Evolutionary conservation across 225 moss, liverwort and hornwort species (phyloP).

Genomic region (Pseudoscleropodium purum): DNA sequence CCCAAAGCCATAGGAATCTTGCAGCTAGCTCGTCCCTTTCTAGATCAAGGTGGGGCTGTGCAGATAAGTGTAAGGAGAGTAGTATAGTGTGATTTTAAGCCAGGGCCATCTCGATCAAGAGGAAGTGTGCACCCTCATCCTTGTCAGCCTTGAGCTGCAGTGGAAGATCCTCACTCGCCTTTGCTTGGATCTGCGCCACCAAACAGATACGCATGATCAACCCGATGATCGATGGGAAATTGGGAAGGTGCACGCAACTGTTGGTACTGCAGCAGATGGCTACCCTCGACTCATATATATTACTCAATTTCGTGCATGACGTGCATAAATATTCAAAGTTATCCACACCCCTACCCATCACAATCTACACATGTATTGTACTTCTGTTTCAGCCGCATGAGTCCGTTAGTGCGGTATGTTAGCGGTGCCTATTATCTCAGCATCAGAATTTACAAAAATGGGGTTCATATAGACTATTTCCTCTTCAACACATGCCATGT

Average conservation of each 20-base stretch:
- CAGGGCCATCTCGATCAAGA: slow-evolving; percentile 75
- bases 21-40: neutral
- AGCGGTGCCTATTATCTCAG: neutral
- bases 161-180: slow-evolving; percentile 27
- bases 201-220: neutral
- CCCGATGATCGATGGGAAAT: neutral
- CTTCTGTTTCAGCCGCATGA: neutral
- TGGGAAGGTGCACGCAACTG: neutral
- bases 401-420: neutral
- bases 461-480: no score
- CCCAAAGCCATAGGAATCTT: neutral
- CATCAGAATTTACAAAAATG: no score
- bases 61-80: neutral
- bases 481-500: neutral
- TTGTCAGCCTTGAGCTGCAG: slow-evolving; percentile 56
- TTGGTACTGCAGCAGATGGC: neutral
- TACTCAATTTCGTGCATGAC: neutral
- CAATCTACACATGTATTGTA: neutral
- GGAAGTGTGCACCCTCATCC: slow-evolving; percentile 61
- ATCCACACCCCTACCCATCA: neutral
- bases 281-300: neutral
- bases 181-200: slow-evolving; percentile 48
- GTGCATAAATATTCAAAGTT: neutral
- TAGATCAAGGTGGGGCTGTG: neutral
- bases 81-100: slow-evolving; percentile 10